These are phyloP conservation scores for Nyssa sinensis DNA, from an alignment of 148 eudicot genomes.

Conservation along the genomic window DNA sequence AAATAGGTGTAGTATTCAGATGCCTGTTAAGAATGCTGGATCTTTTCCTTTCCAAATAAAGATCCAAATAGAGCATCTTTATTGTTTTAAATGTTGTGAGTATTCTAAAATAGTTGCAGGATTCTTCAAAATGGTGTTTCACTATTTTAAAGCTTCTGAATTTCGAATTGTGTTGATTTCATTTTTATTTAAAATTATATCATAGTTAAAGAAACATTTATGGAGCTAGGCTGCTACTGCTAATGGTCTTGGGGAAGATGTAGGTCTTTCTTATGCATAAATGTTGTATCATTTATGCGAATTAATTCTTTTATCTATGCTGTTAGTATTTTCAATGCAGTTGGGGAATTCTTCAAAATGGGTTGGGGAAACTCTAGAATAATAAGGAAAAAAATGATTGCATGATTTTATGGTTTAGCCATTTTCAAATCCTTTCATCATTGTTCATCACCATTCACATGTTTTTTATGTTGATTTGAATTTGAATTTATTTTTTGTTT, in stretches of 20 bases:
- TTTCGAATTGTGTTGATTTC: not conserved
- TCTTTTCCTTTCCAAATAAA: too few relatives aligned
- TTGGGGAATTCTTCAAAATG: not conserved
- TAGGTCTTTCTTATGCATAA: not conserved
- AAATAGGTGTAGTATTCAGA: too few relatives aligned
- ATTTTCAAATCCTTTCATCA: not conserved
- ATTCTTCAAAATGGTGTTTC: too few relatives aligned
- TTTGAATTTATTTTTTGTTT: not conserved
- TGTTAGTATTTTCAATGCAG: not conserved
- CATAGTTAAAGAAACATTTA: not conserved
- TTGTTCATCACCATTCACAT: not conserved
- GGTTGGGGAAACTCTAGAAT: too few relatives aligned
- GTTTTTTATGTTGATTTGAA: not conserved
- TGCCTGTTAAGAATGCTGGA: too few relatives aligned
- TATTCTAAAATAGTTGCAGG: too few relatives aligned
- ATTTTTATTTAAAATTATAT: too few relatives aligned
- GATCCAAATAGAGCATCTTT: too few relatives aligned
- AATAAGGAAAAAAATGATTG: too few relatives aligned
- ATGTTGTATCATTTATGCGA: not conserved
- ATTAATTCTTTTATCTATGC: not conserved
- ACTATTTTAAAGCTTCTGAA: too few relatives aligned
- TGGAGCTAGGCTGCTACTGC: not conserved
- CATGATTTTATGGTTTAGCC: not conserved
- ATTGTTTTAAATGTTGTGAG: too few relatives aligned
- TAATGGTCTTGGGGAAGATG: not conserved